Base-by-base conservation (phyloP, 208 protist species). In the Acanthamoeba royreba region DNA sequence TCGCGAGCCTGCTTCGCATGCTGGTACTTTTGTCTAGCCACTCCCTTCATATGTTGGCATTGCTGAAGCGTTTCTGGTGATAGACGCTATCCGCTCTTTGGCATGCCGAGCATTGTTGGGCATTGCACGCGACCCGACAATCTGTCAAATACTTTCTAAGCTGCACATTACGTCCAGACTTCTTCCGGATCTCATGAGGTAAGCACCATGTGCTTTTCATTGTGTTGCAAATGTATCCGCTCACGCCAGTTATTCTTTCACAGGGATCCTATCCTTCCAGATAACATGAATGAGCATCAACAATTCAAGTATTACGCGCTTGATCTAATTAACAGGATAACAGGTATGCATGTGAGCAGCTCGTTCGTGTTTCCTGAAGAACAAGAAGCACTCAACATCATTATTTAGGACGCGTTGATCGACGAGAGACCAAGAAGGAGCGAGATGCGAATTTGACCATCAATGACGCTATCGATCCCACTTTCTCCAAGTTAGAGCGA, bases 61-160 rank as follows among this genome's bases (percentile, higher is more conserved):
- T 40, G 42, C 2, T 7, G 49, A 25, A 25, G 15, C 35, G n/a
- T 22, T 9, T 40, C 22, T 61, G 19, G 31, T 22, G 31, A 22
- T 33, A 90, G 83, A 90, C 43, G 7, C 63, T 4, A 85, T 94
- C 35, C 79, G 94, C n/a, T 55, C 31, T 43, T 53, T 94, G 25
- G 69, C 49, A 15, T 95, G 94, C 33, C 31, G 49, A 7, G 91
- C 77, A n/a, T 63, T 95, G 42, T 46, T 95, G 46, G 94, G 93
- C 46, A 63, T 95, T 19, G 33, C 94, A 49, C 22, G 90, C 31
- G 94, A 95, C 33, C 38, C 94, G 0, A 90, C 88, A 9, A 95
- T 95, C 5, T 94, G 92, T 33, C 94, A 95, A 52, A 95, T 95
- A n/a, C 93, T 95, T 2, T 88, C 61, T 19, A 95, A 95, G 47